These are phyloP conservation scores for Fusarium transvaalense DNA, from an alignment of 2,329 filamentous ascomycete species.

Conservation along the genomic window DNA sequence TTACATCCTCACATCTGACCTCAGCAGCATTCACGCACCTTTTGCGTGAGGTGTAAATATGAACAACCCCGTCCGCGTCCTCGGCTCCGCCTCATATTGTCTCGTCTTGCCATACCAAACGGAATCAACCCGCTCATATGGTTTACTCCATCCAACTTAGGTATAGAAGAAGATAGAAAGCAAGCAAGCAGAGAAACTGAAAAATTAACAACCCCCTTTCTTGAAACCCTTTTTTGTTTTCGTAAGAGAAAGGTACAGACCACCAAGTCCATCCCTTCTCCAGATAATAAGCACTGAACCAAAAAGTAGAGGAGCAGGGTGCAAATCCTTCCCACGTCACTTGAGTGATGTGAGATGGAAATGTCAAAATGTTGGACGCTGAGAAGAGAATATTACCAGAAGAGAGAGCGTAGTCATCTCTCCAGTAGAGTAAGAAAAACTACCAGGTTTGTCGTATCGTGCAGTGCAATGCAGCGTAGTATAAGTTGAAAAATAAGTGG, in stretches of 20 bases:
- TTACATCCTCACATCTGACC: slow-evolving; percentile 45
- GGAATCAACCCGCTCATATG: slow-evolving; percentile 40
- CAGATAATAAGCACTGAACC: slow-evolving; percentile 36
- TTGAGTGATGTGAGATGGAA: slow-evolving; percentile 26
- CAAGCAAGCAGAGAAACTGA: slow-evolving; percentile 22
- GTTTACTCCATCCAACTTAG: slow-evolving; percentile 49
- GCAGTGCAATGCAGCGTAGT: slow-evolving; percentile 16
- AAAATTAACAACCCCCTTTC: slow-evolving; percentile 28
- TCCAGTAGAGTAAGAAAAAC: slow-evolving; percentile 26
- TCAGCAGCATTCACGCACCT: slow-evolving; percentile 40
- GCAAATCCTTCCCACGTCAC: slow-evolving; percentile 29
- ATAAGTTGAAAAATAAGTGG: slow-evolving; percentile 25
- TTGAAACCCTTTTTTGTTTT: slow-evolving; percentile 39
- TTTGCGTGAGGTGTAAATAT: slow-evolving; percentile 24
- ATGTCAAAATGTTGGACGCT: slow-evolving; percentile 21
- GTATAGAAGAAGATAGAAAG: slow-evolving; percentile 46
- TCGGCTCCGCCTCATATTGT: slow-evolving; percentile 14
- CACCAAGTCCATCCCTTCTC: slow-evolving; percentile 12
- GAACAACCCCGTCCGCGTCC: slow-evolving; percentile 10
- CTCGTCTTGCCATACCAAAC: slow-evolving; percentile 18
- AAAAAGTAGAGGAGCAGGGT: slow-evolving; percentile 25
- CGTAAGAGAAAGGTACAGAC: slow-evolving; percentile 29
- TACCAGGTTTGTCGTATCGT: slow-evolving; percentile 44
- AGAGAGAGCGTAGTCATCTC: slow-evolving; percentile 11
- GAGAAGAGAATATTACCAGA: slow-evolving; percentile 25